Evolutionary conservation across 768 basidiomycete genomes (phyloP).

Genomic region (Trametes punicea): DNA sequence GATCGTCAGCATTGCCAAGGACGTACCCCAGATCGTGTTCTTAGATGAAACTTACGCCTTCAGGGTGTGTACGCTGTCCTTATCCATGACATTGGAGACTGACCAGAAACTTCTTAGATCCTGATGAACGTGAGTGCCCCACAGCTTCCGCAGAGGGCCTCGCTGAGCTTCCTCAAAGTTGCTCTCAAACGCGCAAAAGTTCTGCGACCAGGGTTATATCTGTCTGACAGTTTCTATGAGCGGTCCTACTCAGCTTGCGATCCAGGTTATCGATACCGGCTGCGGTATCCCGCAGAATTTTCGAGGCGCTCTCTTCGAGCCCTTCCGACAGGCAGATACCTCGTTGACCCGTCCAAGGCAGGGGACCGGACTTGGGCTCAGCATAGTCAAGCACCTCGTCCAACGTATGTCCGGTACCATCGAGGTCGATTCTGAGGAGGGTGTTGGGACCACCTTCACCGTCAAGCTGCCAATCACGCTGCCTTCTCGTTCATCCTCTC

Average conservation of each 20-base stretch:
- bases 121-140: conserved; percentile 28
- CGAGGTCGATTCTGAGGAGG: conserved; percentile 28
- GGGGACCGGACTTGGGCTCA: conserved; percentile 29
- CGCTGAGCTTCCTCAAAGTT: conserved; percentile 14
- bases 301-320: conserved; percentile 27
- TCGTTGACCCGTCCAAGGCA: conserved; percentile 26
- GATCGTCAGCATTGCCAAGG: conserved; percentile 22
- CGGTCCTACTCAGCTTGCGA: conserved; percentile 16
- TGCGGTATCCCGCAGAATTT: conserved; percentile 29
- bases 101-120: conserved; percentile 6
- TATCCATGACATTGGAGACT: neutral
- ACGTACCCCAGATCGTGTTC: conserved; percentile 25
- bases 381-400: conserved; percentile 31
- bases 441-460: conserved; percentile 26
- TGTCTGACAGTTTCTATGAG: conserved; percentile 23
- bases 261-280: conserved; percentile 27
- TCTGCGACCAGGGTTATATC: conserved; percentile 28
- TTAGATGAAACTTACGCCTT: conserved; percentile 30
- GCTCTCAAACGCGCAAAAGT: conserved; percentile 30
- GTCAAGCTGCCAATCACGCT: conserved; percentile 25
- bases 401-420: conserved; percentile 29
- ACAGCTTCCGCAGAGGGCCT: neutral
- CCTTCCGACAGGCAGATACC: conserved; percentile 29
- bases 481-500: conserved; percentile 11
- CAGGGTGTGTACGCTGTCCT: conserved; percentile 18